Conservation (phyloP, 495 filamentous ascomycete genomes). For the Ascobolus immersus region DNA sequence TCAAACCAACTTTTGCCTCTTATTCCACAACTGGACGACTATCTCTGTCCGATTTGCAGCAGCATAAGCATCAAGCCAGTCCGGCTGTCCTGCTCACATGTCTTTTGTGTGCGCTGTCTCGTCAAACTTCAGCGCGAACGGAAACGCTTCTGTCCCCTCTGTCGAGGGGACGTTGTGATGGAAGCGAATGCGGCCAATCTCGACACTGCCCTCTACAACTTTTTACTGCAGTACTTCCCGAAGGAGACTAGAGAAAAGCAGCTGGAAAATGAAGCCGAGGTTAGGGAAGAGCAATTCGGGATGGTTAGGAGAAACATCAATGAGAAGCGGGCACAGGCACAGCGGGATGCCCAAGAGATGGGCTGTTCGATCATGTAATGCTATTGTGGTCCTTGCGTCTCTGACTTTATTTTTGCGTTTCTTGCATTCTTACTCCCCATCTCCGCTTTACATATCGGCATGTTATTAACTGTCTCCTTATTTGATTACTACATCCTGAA, state of each 20-base stretch:
- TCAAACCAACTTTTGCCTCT: conserved; percentile 34
- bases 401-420: too few species aligned
- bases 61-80: conserved; percentile 41
- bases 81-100: conserved; percentile 33
- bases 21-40: conserved; percentile 47
- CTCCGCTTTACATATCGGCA: too few species aligned
- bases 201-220: conserved; percentile 32
- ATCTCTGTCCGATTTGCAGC: conserved; percentile 48
- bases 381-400: too few species aligned
- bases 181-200: conserved; percentile 34
- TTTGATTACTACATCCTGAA: too few species aligned
- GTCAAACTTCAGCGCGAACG: conserved; percentile 39
- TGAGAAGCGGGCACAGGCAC: too few species aligned
- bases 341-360: too few species aligned
- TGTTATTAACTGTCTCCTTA: too few species aligned
- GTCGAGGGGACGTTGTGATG: conserved; percentile 33
- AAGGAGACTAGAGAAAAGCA: conserved; percentile 33
- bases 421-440: too few species aligned
- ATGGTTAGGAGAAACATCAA: too few species aligned
- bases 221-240: conserved; percentile 41
- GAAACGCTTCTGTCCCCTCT: conserved; percentile 38
- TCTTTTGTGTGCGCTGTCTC: conserved; percentile 50
- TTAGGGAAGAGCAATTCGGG: conserved; percentile 14
- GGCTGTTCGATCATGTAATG: too few species aligned
- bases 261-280: conserved; percentile 14